These are phyloP conservation scores for Tolypocladium pustulatum DNA, from an alignment of 2,329 filamentous ascomycete genomes.

Conservation along the genomic window DNA sequence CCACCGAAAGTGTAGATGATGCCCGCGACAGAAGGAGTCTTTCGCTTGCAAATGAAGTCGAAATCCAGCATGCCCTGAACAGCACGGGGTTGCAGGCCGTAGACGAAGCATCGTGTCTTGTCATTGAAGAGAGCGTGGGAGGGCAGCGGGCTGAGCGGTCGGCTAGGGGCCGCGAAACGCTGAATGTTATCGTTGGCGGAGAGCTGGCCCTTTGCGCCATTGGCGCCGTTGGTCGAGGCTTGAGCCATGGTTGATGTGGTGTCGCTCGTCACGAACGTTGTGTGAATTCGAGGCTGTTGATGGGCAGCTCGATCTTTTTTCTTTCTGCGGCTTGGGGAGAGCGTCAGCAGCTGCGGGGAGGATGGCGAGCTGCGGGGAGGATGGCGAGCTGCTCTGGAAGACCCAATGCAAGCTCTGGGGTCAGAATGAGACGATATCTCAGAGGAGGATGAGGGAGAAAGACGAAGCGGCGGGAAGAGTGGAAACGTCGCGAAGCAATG, in stretches of 20 bases:
- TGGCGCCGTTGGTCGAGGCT: slow-evolving; percentile 36
- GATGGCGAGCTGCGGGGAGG: slow-evolving; percentile 2
- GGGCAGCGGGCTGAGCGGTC: slow-evolving; percentile 79
- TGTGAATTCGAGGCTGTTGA: neutral
- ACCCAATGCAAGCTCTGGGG: neutral
- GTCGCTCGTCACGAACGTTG: slow-evolving; percentile 5
- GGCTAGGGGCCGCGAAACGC: slow-evolving; percentile 87
- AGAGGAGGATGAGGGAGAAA: slow-evolving; percentile 4
- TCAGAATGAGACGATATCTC: slow-evolving; percentile 3
- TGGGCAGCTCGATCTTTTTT: slow-evolving; percentile 1
- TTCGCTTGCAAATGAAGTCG: slow-evolving; percentile 99
- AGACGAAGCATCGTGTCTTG: slow-evolving; percentile 99
- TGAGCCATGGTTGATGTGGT: slow-evolving; percentile 34
- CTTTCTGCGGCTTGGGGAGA: slow-evolving; percentile 11
- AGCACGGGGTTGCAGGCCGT: slow-evolving; percentile 92
- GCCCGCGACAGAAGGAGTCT: slow-evolving; percentile 89
- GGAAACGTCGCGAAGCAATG: slow-evolving; percentile 3
- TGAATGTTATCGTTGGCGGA: slow-evolving; percentile 98
- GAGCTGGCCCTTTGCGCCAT: slow-evolving; percentile 39
- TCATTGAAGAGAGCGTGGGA: slow-evolving; percentile 92
- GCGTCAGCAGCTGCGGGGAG: slow-evolving; percentile 10
- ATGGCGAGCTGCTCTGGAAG: slow-evolving; percentile 1
- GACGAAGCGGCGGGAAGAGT: slow-evolving; percentile 4
- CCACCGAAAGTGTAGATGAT: slow-evolving; percentile 99
- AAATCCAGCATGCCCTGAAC: slow-evolving; percentile 96